A percentile compares a stretch with the other conserved stretches of the same genome.
phyloP scores from a whole-genome alignment of 805 yeast genomes.

The Lipomyces yamadae region DNA sequence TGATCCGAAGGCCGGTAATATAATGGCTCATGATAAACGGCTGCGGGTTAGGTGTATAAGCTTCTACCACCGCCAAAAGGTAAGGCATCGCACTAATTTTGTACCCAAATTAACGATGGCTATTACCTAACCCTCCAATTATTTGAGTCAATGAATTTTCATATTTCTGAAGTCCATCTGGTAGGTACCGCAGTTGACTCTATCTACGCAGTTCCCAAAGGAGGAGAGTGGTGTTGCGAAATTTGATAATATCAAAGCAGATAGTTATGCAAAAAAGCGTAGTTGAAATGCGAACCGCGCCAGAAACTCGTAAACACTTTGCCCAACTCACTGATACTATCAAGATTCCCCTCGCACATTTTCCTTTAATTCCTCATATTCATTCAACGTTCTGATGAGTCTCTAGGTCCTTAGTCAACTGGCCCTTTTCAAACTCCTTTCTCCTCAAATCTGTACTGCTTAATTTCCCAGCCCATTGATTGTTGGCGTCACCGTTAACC shows the following conservation, averaged over 20 bases:
- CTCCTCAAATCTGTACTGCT: conserved; percentile 34
- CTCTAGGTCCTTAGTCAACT: background rate
- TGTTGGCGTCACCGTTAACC: conserved; percentile 24
- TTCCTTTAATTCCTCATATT: background rate
- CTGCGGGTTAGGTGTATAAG: background rate
- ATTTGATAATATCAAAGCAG: no score
- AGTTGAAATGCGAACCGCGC: no score
- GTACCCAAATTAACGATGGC: background rate
- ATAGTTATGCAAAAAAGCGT: no score
- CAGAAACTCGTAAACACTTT: no score
- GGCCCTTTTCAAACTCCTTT: conserved; percentile 3
- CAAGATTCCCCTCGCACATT: background rate
- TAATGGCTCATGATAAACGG: background rate
- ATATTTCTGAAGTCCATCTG: no score
- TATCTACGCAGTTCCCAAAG: no score
- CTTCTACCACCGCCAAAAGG: background rate
- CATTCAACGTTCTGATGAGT: background rate
- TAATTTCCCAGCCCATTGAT: conserved; percentile 27
- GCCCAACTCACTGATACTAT: no score
- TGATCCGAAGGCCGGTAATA: background rate
- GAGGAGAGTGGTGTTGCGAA: no score
- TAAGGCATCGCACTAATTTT: background rate
- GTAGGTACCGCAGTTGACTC: no score
- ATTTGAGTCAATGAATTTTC: no score
- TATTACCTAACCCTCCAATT: background rate